phyloP scores from a whole-genome alignment of 192 early-diverging fungal genomes.

The Rhizophagus prolifer region DNA sequence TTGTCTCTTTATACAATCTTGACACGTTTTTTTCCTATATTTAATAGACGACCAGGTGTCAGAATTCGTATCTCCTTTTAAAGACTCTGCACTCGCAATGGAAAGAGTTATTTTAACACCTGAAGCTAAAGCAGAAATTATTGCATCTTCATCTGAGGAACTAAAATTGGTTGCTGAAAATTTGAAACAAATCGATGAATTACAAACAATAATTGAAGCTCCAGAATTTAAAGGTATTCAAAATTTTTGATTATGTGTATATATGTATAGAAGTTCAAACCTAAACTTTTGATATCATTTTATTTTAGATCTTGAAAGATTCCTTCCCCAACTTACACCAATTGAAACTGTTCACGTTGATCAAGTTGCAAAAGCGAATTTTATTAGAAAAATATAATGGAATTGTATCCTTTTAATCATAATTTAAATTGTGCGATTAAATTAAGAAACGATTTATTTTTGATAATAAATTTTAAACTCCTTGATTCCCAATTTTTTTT shows the following conservation, averaged over 20 bases:
- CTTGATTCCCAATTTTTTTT: not conserved
- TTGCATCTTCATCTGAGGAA: slow-evolving; percentile 38
- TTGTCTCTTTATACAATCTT: not conserved
- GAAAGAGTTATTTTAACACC: slow-evolving; percentile 40
- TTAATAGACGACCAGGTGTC: slow-evolving; percentile 22
- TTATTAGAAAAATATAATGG: slow-evolving; percentile 47
- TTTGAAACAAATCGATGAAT: slow-evolving; percentile 40
- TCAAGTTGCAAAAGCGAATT: slow-evolving; percentile 31
- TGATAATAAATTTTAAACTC: not conserved
- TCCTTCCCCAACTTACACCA: slow-evolving; percentile 34
- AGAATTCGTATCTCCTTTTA: slow-evolving; percentile 18
- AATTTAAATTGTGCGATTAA: not conserved
- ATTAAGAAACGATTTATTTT: not conserved
- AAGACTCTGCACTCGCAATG: slow-evolving; percentile 28
- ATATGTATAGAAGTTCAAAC: not conserved
- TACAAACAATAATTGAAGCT: slow-evolving; percentile 42
- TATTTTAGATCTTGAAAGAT: slow-evolving; percentile 33
- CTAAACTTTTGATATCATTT: not conserved
- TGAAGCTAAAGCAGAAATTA: slow-evolving; percentile 43
- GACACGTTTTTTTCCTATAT: not conserved
- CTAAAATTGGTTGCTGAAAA: slow-evolving; percentile 37
- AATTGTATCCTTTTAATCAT: slow-evolving; percentile 32
- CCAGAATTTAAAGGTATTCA: slow-evolving; percentile 39
- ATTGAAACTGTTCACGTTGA: slow-evolving; percentile 37
- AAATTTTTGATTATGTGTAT: no score